phyloP scores from a whole-genome alignment of 1,139 yeast genomes.

The Candida tunisiensis region DNA sequence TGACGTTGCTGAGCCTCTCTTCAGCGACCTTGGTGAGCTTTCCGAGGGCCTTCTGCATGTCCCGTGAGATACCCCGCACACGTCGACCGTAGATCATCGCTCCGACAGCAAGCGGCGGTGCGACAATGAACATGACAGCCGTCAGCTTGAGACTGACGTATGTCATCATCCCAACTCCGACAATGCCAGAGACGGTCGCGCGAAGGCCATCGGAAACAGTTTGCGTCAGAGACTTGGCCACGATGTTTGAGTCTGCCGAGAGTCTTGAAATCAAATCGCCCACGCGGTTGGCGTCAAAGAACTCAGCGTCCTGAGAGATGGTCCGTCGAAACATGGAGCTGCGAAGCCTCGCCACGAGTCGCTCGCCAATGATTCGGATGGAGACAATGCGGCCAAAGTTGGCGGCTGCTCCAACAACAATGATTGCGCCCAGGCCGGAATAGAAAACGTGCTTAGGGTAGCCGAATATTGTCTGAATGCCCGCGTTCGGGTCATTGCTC shows the following conservation, averaged over 20 bases:
- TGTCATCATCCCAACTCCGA: conserved; percentile 81
- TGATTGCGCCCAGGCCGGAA: conserved; percentile 32
- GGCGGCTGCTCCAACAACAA: conserved; percentile 55
- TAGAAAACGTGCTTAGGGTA: conserved; percentile 31
- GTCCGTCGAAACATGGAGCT: conserved; percentile 61
- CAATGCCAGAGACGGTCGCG: conserved; percentile 59
- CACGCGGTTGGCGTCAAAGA: conserved; percentile 81
- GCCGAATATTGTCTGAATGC: conserved; percentile 27
- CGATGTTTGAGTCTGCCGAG: conserved; percentile 81
- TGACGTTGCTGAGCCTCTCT: conserved; percentile 74
- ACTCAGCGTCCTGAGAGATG: conserved; percentile 76
- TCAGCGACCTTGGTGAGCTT: conserved; percentile 78
- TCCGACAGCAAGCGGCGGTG: conserved; percentile 70
- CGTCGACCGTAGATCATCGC: conserved; percentile 65
- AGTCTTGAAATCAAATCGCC: conserved; percentile 86
- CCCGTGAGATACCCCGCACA: conserved; percentile 57
- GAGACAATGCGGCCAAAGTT: conserved; percentile 68
- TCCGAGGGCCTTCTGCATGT: conserved; percentile 76
- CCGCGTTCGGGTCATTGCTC: conserved; percentile 22
- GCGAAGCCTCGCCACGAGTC: conserved; percentile 69
- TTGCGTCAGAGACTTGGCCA: conserved; percentile 73
- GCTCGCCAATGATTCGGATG: conserved; percentile 67
- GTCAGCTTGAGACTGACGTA: conserved; percentile 71
- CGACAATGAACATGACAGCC: conserved; percentile 52
- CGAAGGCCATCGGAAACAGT: conserved; percentile 85